Percentiles rank a stretch among this genome's conserved stretches.
These are phyloP conservation scores for Trichoderma sp. DNA, from an alignment of 2,329 filamentous ascomycete species.

Conservation along the genomic window DNA sequence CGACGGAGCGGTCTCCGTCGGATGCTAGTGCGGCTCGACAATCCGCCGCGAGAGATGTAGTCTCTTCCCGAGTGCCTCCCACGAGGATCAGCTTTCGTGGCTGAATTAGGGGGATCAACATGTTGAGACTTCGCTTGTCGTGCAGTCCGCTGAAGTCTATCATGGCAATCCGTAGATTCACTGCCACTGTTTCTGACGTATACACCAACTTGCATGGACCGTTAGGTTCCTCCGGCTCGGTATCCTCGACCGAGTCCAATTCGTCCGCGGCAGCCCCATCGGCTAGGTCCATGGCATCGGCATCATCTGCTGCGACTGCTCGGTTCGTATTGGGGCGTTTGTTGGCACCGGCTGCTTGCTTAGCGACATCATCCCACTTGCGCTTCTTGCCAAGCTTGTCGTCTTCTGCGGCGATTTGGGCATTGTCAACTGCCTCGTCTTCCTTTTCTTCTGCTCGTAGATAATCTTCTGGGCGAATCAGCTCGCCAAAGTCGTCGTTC, in stretches of 20 bases:
- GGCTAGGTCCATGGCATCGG: conserved; percentile 37
- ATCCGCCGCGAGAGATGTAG: conserved; percentile 73
- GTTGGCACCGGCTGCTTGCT: conserved; percentile 43
- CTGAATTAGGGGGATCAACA: conserved; percentile 91
- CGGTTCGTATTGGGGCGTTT: conserved; percentile 60
- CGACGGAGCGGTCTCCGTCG: conserved; percentile 53
- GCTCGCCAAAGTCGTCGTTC: conserved; percentile 88
- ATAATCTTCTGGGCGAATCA: conserved; percentile 93
- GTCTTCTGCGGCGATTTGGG: conserved; percentile 45
- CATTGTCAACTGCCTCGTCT: conserved; percentile 62
- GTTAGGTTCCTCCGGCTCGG: conserved; percentile 49
- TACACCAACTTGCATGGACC: conserved; percentile 78
- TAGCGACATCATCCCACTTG: conserved; percentile 77
- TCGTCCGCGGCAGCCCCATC: conserved; percentile 53
- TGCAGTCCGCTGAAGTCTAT: conserved; percentile 92
- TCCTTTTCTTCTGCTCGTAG: conserved; percentile 90
- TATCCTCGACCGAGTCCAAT: conserved; percentile 59
- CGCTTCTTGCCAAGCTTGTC: conserved; percentile 84
- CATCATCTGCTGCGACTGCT: conserved; percentile 49
- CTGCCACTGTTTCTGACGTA: conserved; percentile 61
- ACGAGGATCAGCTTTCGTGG: conserved; percentile 95
- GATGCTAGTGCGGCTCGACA: conserved; percentile 68
- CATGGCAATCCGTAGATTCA: conserved; percentile 78
- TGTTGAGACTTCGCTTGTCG: conserved; percentile 89
- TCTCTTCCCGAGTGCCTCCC: conserved; percentile 78